A percentile compares a stretch with the other conserved stretches of the same genome.
Evolutionary conservation across 441 rosid species (phyloP).

Genomic region (Adansonia madagascariensis): DNA sequence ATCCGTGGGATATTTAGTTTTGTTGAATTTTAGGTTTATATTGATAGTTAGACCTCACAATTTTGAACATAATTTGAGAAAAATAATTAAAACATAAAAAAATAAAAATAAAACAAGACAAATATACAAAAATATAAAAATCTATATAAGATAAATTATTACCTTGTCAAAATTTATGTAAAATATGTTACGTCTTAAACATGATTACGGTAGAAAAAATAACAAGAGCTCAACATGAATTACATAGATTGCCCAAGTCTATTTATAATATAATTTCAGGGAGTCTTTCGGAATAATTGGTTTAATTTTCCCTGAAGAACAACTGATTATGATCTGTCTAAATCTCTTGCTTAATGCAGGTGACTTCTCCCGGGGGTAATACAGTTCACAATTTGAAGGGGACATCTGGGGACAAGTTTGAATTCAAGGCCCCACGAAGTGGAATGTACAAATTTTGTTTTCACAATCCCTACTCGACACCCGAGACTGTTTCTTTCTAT

Average conservation of each 20-base stretch:
- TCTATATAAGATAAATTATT: no score
- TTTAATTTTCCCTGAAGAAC: constrained; percentile 6
- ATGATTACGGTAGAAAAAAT: background rate
- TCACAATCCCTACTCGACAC: constrained; percentile 82
- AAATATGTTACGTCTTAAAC: background rate
- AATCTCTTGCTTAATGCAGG: constrained; percentile 43
- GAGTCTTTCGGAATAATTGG: background rate
- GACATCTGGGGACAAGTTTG: constrained; percentile 90
- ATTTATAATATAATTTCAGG: background rate
- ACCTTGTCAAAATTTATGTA: no score
- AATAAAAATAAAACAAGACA: no score
- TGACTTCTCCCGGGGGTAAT: constrained; percentile 72
- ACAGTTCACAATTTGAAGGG: constrained; percentile 64
- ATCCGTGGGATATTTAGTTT: background rate
- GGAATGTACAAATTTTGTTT: constrained; percentile 96
- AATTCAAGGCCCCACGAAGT: constrained; percentile 77
- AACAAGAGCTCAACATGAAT: background rate
- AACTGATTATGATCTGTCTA: background rate
- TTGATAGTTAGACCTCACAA: background rate
- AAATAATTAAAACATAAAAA: no score
- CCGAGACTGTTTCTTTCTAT: constrained; percentile 88
- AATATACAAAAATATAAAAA: background rate
- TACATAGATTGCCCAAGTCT: background rate
- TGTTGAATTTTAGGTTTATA: background rate
- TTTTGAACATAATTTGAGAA: no score